Percentiles rank a stretch among this genome's conserved stretches.
phyloP scores from a whole-genome alignment of 768 basidiomycete species.

The Hericium coralloides region DNA sequence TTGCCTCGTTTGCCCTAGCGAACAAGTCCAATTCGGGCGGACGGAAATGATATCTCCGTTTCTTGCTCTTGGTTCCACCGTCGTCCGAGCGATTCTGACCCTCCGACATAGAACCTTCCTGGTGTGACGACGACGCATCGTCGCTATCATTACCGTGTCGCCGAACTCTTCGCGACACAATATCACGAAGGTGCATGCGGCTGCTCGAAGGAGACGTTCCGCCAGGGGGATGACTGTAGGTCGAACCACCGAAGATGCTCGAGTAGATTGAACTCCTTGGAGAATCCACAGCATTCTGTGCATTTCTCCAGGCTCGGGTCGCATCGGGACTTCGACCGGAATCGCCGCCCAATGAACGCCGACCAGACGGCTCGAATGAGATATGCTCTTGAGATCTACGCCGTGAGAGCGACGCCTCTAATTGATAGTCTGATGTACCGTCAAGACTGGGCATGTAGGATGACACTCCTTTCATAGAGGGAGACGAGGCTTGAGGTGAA shows the following conservation, averaged over 20 bases:
- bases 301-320: conserved; percentile 12
- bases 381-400: conserved; percentile 36
- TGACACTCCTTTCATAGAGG: not conserved
- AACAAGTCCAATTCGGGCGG: conserved; percentile 7
- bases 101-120: conserved; percentile 5
- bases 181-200: conserved; percentile 29
- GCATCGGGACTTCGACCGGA: conserved; percentile 37
- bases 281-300: conserved; percentile 15
- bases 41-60: conserved; percentile 7
- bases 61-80: conserved; percentile 1
- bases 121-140: conserved; percentile 35
- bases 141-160: conserved; percentile 32
- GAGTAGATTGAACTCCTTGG: conserved; percentile 27
- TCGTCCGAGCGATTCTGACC: conserved; percentile 7
- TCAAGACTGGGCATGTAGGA: conserved; percentile 15
- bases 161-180: conserved; percentile 23
- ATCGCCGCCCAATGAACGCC: conserved; percentile 37
- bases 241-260: conserved; percentile 25
- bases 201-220: conserved; percentile 37
- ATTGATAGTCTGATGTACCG: not conserved
- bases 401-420: conserved; percentile 11
- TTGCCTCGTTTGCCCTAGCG: conserved; percentile 1
- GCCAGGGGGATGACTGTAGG: conserved; percentile 18
- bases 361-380: conserved; percentile 52
- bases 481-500: not conserved